These are phyloP conservation scores for Puccinia polysora DNA, from an alignment of 1,284 basidiomycete species.

Conservation along the genomic window DNA sequence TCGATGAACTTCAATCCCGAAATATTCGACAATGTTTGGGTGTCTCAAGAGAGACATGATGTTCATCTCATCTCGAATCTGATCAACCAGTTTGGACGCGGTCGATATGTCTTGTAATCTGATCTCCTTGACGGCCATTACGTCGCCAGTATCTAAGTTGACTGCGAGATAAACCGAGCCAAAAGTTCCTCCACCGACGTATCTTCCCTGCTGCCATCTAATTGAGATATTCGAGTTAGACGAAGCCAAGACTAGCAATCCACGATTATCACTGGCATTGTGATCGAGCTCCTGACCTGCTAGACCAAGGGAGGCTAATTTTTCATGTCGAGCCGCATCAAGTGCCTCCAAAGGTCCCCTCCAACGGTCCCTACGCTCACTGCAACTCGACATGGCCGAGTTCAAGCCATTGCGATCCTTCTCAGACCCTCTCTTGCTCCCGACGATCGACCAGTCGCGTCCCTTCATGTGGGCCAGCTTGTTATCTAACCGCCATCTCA, in stretches of 20 bases:
- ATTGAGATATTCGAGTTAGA: slow-evolving; percentile 91
- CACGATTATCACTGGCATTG: slow-evolving; percentile 82
- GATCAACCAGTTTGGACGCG: slow-evolving; percentile 65
- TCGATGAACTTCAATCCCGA: slow-evolving; percentile 97
- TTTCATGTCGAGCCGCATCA: slow-evolving; percentile 62
- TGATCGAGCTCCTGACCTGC: slow-evolving; percentile 85
- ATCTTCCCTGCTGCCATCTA: slow-evolving; percentile 96
- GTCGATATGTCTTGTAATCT: slow-evolving; percentile 82
- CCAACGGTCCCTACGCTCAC: slow-evolving; percentile 38
- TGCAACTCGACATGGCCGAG: slow-evolving; percentile 45
- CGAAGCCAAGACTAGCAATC: slow-evolving; percentile 75
- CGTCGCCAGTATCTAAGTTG: slow-evolving; percentile 89
- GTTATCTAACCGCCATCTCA: slow-evolving; percentile 56
- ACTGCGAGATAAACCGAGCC: slow-evolving; percentile 97
- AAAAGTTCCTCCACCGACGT: slow-evolving; percentile 95
- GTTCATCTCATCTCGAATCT: slow-evolving; percentile 93
- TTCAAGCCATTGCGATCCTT: slow-evolving; percentile 34
- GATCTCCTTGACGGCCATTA: slow-evolving; percentile 99
- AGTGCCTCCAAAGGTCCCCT: slow-evolving; percentile 60
- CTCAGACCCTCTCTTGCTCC: slow-evolving; percentile 55
- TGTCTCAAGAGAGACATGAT: slow-evolving; percentile 99
- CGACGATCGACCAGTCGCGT: slow-evolving; percentile 57
- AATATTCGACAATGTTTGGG: slow-evolving; percentile 97
- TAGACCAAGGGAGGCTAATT: slow-evolving; percentile 66
- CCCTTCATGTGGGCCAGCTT: slow-evolving; percentile 56